Evolutionary conservation across 2,329 filamentous ascomycete species (phyloP), one percentile per base, ranked within the genome.

Genomic region (Didymella glomerata): DNA sequence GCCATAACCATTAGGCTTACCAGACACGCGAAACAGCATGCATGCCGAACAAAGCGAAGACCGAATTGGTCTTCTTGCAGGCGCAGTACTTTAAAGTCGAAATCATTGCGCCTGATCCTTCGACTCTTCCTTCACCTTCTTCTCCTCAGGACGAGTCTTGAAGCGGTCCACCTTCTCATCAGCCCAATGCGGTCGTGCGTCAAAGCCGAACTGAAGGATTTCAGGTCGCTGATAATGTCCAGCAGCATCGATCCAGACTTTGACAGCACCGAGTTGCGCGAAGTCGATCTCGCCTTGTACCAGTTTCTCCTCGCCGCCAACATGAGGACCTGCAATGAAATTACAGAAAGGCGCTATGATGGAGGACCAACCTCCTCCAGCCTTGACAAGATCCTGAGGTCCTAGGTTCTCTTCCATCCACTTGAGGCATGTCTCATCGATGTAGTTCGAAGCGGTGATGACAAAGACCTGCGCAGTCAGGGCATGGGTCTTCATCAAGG

Each of bases 391-490:
- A 36, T 77, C 69, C 44, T 76, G 72, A 40, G 69, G 59, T 28
- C 75, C 75, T 0, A 78, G 67, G 32, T 77, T 77, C 55, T 75
- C 66, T 55, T 71, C 61, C 74, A 76, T 76, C 71, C 79, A 82
- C 14, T 73, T 62, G 14, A 82, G 65, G 38, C 79, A 81, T 2
- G 61, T 68, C 13, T 79, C 69, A 34, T 82, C 79, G 2, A 82
- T 76, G 28, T 80, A 80, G 51, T 78, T 79, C 7, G 74, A 76
- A 2, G 79, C 79, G 1, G 71, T 73, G 28, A 82, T 67, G 22
- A 81, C 80, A 52, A 81, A 82, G 2, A 78, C 76, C 57, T 82
- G 80, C 14, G 75, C 79, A 1, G 79, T 81, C 24, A 82, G 57
- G 2, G 80, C 79, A 58, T 82, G 80, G 5, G 70, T 67, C 68